Conservation (phyloP, 768 basidiomycete species). For the Cytidiella melzeri region DNA sequence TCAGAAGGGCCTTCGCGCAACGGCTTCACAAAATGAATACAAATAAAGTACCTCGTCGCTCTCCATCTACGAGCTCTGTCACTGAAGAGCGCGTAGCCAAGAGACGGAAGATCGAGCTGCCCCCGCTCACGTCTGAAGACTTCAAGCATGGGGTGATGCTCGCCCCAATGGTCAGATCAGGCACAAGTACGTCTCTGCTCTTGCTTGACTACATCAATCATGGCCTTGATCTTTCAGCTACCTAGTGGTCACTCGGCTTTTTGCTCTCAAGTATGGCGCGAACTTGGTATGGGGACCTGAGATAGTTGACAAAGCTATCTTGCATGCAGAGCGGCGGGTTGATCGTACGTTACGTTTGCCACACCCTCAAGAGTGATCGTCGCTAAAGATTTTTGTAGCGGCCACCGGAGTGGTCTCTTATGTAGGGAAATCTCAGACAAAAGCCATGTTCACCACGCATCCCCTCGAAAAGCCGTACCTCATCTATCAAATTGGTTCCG, state of each 20-base stretch:
- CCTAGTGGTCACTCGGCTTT: slow-evolving; percentile 80
- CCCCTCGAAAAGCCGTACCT: slow-evolving; percentile 92
- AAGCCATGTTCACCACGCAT: slow-evolving; percentile 88
- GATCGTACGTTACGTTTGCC: slow-evolving; percentile 59
- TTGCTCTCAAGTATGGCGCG: slow-evolving; percentile 89
- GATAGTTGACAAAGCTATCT: slow-evolving; percentile 91
- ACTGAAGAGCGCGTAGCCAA: slow-evolving; percentile 1
- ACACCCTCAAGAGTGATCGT: background rate
- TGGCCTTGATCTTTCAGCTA: slow-evolving; percentile 15
- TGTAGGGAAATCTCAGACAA: slow-evolving; percentile 56
- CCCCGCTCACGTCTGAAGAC: slow-evolving; percentile 57
- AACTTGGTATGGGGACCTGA: slow-evolving; percentile 96
- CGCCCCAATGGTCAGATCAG: slow-evolving; percentile 98
- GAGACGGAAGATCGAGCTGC: slow-evolving; percentile 27
- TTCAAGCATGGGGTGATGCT: slow-evolving; percentile 89
- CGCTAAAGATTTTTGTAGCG: slow-evolving; percentile 38
- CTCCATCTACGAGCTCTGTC: slow-evolving; percentile 1
- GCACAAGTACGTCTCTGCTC: slow-evolving; percentile 55
- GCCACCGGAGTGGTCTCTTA: slow-evolving; percentile 83
- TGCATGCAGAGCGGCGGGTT: slow-evolving; percentile 76
- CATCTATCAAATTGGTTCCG: slow-evolving; percentile 92
- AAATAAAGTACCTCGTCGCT: slow-evolving; percentile 8
- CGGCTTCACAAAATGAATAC: background rate
- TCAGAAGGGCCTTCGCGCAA: background rate
- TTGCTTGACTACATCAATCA: slow-evolving; percentile 8